A percentile compares a stretch with the other conserved stretches of the same genome.
Evolutionary conservation across 1,284 basidiomycete genomes (phyloP).

Genomic region (Boletus sp.): DNA sequence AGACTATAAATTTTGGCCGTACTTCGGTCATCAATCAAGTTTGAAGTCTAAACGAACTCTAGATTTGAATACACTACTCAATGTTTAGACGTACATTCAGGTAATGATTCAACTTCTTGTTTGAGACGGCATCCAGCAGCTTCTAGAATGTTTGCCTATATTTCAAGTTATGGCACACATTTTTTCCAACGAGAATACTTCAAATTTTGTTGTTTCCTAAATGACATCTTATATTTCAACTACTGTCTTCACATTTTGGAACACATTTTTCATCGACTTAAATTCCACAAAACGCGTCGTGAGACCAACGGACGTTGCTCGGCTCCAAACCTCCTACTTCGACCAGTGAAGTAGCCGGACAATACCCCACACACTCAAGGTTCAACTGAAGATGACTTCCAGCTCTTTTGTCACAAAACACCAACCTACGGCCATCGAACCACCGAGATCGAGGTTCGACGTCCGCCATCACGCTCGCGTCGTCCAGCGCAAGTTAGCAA

Average conservation of each 20-base stretch:
- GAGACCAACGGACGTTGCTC: no score
- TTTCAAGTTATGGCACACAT: neutral
- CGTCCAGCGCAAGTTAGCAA: conserved; percentile 44
- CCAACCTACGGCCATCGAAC: conserved; percentile 22
- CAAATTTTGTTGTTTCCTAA: neutral
- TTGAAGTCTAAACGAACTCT: no score
- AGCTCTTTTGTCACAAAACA: conserved; percentile 13
- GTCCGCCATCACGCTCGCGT: conserved; percentile 10
- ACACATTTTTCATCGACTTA: neutral
- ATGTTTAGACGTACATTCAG: no score
- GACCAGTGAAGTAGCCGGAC: no score
- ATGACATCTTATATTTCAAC: neutral
- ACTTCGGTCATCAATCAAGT: no score
- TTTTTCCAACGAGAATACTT: neutral
- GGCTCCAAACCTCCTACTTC: no score
- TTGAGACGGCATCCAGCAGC: no score
- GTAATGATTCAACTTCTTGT: no score
- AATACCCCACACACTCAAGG: no score
- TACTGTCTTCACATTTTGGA: neutral
- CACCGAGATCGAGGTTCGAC: conserved; percentile 11
- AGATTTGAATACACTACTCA: no score
- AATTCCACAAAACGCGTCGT: neutral
- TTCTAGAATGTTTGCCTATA: no score
- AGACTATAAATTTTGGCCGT: no score
- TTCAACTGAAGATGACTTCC: conserved; percentile 24